Base-by-base conservation (phyloP, 2,329 filamentous ascomycete genomes). In the Mycosphaerella arachidis region DNA sequence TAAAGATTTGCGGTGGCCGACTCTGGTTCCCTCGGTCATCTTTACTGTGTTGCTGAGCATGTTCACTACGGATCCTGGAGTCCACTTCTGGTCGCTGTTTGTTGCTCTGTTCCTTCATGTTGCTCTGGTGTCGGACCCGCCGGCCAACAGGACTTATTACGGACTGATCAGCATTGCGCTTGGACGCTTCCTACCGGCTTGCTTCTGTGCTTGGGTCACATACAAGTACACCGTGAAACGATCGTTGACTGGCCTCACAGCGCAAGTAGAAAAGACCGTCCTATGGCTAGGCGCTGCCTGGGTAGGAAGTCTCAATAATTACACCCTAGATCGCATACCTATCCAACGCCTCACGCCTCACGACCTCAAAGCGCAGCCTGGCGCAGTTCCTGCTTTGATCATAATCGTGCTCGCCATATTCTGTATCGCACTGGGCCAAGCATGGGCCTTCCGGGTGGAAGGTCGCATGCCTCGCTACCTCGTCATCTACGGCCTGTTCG, bases 321-420 rank as follows among this genome's bases (percentile, higher is more conserved):
- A 97, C 75, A 97, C 94, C 0, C 91, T 99, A 70, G 89, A 91
- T 68, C 89, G 90, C 76, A 97, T 99, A 62, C 94, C 94, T 0
- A 94, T 99, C 66, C 86, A 92, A 74, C 88, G 94, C 2, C 82
- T 99, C n/a, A 97, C 90, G 8, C 86, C 88, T 0, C 91, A 95
- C 72, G 94, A 99, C 71, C 85, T 99, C 48, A 78, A 88, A 52
- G 88, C 92, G 67, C 92, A 99, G 71, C 93, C 94, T 0, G 94
- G 94, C 7, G 94, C 93, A 0, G 87, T 91, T 58, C 83, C 90
- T 1, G 93, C 94, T 0, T 78, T 99, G 53, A 84, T 90, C 48
- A 82, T 90, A 58, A 89, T 99, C 62, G 79, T 97, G 40, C 79
- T 91, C 6, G 73, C 87, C 1, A 81, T 99, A 5, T 75, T 87